A percentile compares a stretch with the other conserved stretches of the same genome.
phyloP scores from a whole-genome alignment of 495 filamentous ascomycete genomes.

The Podospora australis region DNA sequence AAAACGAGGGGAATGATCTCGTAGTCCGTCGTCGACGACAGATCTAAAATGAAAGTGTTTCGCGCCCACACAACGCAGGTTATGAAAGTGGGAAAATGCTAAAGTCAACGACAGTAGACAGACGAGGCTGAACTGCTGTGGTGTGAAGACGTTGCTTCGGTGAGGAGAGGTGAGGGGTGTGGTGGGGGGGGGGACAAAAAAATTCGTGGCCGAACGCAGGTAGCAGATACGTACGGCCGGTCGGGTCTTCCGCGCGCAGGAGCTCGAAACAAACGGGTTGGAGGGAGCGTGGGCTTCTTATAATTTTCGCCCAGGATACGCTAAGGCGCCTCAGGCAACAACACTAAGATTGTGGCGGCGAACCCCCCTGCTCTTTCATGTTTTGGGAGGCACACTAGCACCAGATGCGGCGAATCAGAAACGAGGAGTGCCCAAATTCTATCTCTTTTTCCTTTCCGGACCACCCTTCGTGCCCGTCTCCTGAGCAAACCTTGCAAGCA shows the following conservation, averaged over 20 bases:
- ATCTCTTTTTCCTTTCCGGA: slow-evolving; percentile 21
- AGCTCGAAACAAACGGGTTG: slow-evolving; percentile 35
- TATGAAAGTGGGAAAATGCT: too few species aligned
- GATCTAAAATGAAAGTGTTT: too few species aligned
- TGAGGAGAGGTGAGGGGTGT: slow-evolving; percentile 20
- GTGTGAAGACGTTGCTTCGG: neutral
- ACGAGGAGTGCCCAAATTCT: slow-evolving; percentile 12
- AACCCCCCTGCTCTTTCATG: slow-evolving; percentile 19
- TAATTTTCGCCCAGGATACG: slow-evolving; percentile 31
- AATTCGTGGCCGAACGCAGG: slow-evolving; percentile 31
- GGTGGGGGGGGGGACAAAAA: slow-evolving; percentile 28
- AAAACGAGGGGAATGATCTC: too few species aligned
- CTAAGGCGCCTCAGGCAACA: slow-evolving; percentile 24
- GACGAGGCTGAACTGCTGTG: neutral
- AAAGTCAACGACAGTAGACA: too few species aligned
- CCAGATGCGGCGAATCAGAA: slow-evolving; percentile 18
- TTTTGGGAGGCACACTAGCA: slow-evolving; percentile 21
- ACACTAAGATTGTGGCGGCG: slow-evolving; percentile 26
- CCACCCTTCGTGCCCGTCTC: slow-evolving; percentile 14
- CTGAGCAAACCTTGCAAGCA: slow-evolving; percentile 19
- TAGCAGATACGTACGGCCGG: slow-evolving; percentile 30
- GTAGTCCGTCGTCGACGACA: too few species aligned
- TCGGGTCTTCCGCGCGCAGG: slow-evolving; percentile 43
- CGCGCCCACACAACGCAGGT: too few species aligned
- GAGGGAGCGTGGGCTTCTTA: slow-evolving; percentile 42